Conservation (phyloP, 2,329 filamentous ascomycete species). For the Epichloe bromicola region DNA sequence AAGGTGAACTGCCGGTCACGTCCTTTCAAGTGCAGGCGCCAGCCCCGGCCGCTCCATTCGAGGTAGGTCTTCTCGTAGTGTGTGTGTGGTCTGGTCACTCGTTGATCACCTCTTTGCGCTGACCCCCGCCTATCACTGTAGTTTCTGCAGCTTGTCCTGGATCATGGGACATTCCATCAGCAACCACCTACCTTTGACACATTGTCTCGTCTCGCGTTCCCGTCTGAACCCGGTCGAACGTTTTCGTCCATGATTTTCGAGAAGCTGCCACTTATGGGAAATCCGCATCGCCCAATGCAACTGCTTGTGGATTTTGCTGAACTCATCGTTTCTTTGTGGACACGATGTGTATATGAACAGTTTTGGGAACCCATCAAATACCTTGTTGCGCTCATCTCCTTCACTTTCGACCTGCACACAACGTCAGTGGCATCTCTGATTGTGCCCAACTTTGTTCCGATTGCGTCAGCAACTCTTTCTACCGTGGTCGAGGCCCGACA, state of each 20-base stretch:
- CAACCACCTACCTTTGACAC: constrained; percentile 54
- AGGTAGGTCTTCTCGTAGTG: constrained; percentile 24
- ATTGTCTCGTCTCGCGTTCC: constrained; percentile 50
- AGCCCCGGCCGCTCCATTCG: constrained; percentile 24
- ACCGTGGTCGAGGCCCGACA: constrained; percentile 44
- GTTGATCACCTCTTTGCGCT: not conserved
- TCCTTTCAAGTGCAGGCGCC: constrained; percentile 12
- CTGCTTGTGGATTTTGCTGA: constrained; percentile 52
- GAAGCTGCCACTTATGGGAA: constrained; percentile 46
- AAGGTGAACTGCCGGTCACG: constrained; percentile 6
- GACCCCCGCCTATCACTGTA: constrained; percentile 12
- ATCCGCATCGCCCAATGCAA: constrained; percentile 33
- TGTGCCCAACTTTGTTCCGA: constrained; percentile 40
- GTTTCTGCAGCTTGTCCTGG: constrained; percentile 51
- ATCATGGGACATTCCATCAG: constrained; percentile 42
- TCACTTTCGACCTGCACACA: constrained; percentile 50
- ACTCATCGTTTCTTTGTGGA: constrained; percentile 55
- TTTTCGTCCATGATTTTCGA: constrained; percentile 57
- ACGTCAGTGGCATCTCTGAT: constrained; percentile 45
- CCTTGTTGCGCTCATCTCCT: constrained; percentile 50
- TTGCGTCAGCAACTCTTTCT: constrained; percentile 46
- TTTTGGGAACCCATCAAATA: constrained; percentile 51
- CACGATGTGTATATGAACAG: constrained; percentile 49
- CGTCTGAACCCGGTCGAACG: constrained; percentile 41
- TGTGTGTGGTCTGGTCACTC: not conserved